Evolutionary conservation across 805 yeast species (phyloP).

Genomic region (Starmerella apicola): DNA sequence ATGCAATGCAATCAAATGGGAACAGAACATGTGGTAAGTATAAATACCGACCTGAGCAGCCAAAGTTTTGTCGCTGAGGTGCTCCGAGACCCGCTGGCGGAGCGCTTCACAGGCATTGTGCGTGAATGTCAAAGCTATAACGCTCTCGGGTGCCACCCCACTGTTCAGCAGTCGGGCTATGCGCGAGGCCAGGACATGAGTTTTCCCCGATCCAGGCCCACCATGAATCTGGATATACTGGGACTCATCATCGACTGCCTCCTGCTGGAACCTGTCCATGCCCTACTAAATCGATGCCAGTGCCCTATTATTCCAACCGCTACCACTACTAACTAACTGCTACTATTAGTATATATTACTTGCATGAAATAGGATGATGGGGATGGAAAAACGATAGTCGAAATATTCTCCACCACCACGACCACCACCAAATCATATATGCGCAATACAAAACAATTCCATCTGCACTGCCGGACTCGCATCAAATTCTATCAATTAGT

Average conservation of each 20-base stretch:
- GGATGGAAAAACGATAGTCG: too few relatives aligned
- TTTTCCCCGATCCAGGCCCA: conserved; percentile 66
- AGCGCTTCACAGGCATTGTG: conserved; percentile 84
- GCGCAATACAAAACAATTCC: too few relatives aligned
- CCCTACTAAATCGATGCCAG: too few relatives aligned
- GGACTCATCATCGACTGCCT: conserved; percentile 34
- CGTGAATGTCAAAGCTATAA: conserved; percentile 86
- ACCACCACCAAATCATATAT: too few relatives aligned
- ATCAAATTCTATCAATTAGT: too few relatives aligned
- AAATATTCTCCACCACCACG: too few relatives aligned
- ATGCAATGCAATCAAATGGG: conserved; percentile 48
- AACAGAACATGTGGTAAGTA: conserved; percentile 59
- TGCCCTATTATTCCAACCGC: too few relatives aligned
- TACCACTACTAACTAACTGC: too few relatives aligned
- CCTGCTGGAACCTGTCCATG: conserved; percentile 33
- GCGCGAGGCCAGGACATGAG: conserved; percentile 67
- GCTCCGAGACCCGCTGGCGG: conserved; percentile 41
- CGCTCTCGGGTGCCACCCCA: conserved; percentile 43
- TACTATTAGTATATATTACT: too few relatives aligned
- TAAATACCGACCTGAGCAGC: conserved; percentile 45
- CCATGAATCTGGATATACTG: conserved; percentile 44
- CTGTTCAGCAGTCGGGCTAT: conserved; percentile 56
- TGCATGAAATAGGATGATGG: too few relatives aligned
- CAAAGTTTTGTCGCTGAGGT: conserved; percentile 2
- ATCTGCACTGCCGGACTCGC: too few relatives aligned